Base-by-base conservation (phyloP, 192 early-diverging fungal genomes). In the Linnemannia exigua region DNA sequence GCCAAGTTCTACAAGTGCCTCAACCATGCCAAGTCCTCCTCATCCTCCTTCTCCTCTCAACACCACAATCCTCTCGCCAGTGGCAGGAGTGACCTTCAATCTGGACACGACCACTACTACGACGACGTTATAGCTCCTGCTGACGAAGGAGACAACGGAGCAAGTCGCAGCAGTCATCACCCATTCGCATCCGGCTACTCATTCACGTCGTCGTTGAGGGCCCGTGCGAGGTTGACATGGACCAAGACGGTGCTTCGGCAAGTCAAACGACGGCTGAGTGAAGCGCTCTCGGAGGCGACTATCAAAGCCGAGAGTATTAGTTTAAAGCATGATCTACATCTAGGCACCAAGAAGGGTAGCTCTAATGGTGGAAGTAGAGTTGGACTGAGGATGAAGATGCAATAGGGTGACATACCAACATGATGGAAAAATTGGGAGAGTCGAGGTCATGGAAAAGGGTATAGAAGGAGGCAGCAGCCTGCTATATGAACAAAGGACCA, bases 191-290 rank as follows among this genome's bases (percentile, higher is more conserved):
- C 76, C 38, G 36, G 28, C n/a, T 80, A 68, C 1, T 79, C 82
- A 31, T 41, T 66, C 44, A 75, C 82, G 9, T 70, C 76, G 7
- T 79, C 76, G 28, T 71, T 78, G n/a, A 47, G 73, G 1, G 76
- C 71, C 16, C 72, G 68, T 0, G 67, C 74, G 38, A 50, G 72
- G 0, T 36, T 84, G 47, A 67, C 81, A 22, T 52, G 38, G 70
- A 84, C 77, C 25, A 84, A 78, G 51, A 78, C 76, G 1, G 73
- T 75, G 12, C 67, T 84, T 28, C 76, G 77, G 3, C 82, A 84
- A 41, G 77, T 84, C 25, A 84, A 84, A 54, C 66, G 68, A 20
- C 61, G 73, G 6, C 20, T 84, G n/a, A 79, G 67, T 63, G 41
- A 54, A 15, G 82, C 68, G 1, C 46, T 84, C 12, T 74, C 82